These are phyloP conservation scores for Rhodosporidiobolus odoratus DNA, from an alignment of 768 basidiomycete species.

Conservation along the genomic window DNA sequence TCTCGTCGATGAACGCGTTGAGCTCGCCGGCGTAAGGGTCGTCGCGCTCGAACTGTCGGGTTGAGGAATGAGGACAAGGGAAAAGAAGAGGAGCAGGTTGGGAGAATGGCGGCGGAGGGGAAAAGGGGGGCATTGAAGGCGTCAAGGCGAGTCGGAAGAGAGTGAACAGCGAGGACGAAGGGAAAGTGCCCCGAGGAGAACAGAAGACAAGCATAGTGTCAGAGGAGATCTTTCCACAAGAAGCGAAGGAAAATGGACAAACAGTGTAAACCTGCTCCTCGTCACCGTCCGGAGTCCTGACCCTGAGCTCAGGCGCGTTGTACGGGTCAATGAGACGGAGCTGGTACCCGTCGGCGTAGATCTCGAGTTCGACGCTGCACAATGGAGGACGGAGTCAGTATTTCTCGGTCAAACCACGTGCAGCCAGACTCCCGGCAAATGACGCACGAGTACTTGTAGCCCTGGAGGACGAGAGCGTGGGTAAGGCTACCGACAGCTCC, in stretches of 20 bases:
- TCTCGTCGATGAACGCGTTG: conserved; percentile 41
- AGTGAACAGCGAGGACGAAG: no score
- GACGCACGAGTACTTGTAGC: conserved; percentile 48
- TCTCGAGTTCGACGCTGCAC: conserved; percentile 5
- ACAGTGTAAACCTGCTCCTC: conserved; percentile 38
- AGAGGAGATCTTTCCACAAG: no score
- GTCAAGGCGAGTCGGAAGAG: no score
- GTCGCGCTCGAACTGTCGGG: conserved; percentile 18
- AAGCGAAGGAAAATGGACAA: background rate
- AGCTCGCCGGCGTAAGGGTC: conserved; percentile 35
- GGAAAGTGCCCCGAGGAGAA: no score
- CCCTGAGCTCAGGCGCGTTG: conserved; percentile 77
- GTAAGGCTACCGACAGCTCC: conserved; percentile 90
- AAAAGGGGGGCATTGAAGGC: no score
- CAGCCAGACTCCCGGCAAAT: background rate
- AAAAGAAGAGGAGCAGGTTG: background rate
- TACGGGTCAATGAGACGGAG: conserved; percentile 66
- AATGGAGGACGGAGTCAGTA: background rate
- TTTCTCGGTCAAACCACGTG: no score
- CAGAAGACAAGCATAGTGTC: no score
- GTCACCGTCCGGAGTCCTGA: conserved; percentile 53
- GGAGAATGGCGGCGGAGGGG: no score
- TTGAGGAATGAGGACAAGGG: background rate
- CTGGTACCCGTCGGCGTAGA: conserved; percentile 77
- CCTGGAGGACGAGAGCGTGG: conserved; percentile 86